Conservation (phyloP, 108 stramenopile species). For the Cyclotella baltica region DNA sequence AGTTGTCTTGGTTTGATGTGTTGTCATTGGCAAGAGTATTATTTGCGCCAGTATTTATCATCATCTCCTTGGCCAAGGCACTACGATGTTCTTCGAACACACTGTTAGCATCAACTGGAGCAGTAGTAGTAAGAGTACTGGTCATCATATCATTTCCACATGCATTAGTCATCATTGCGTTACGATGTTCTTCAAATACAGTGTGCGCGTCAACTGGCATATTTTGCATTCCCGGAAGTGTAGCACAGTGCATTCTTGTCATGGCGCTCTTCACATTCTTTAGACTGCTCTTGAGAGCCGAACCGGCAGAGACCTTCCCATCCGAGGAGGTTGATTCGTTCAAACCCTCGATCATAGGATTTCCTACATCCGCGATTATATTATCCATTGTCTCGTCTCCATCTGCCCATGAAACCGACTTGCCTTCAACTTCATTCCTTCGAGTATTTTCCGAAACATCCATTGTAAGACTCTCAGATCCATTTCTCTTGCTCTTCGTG, state of each 20-base stretch:
- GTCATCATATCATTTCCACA: too few species aligned
- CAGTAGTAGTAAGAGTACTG: not conserved
- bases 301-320: slow-evolving; percentile 5
- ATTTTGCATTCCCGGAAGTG: not conserved
- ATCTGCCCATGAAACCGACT: slow-evolving; percentile 10
- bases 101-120: not conserved
- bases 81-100: slow-evolving; percentile 7
- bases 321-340: not conserved
- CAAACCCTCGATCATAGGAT: not conserved
- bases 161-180: too few species aligned
- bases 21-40: not conserved
- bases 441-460: not conserved
- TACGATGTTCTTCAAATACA: not conserved
- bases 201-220: too few species aligned
- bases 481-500: not conserved
- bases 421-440: not conserved
- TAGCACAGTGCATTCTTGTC: not conserved
- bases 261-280: not conserved
- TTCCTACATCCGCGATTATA: not conserved
- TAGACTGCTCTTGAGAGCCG: slow-evolving; percentile 1
- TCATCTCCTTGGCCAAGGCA: too few species aligned
- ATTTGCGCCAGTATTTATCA: too few species aligned
- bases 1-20: not conserved
- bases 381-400: slow-evolving; percentile 8
- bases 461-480: not conserved